Evolutionary conservation across 306 rosid species (phyloP), one percentile per base, ranked within the genome.

Genomic region (Cicer arietinum): DNA sequence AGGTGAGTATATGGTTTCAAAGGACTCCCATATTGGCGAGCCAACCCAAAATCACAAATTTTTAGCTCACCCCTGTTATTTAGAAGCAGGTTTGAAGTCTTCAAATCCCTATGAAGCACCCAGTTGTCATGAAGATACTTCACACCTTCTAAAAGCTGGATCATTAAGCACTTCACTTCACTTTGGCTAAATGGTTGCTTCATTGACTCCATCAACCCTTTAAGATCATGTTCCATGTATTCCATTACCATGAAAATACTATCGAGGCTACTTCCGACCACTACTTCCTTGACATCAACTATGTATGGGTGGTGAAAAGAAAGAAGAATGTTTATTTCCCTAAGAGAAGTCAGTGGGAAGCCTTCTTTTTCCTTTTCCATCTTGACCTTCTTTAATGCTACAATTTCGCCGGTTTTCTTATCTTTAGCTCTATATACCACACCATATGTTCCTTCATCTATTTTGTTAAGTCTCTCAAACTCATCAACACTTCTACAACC

Each of bases 201-300:
- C 90, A 92, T 95, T 75, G 99, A 82, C 86, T 95, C 99, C 99
- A 92, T 95, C 57, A 95, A 85, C 59, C 84, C 99, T 86, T 92
- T 95, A 43, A 95, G 97, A 77, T 95, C 99, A 84, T 95, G 99
- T 77, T 95, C 99, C 99, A 95, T 95, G 86, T 95, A 95, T 75
- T 95, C 99, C 99, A 95, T 95, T 77, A 88, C 99, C 99, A 95
- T 95, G 87, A 95, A 95, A 79, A 95, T 95, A 76, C 99, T 95
- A 85, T 95, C 99, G 18, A 95, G 96, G 83, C 90, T 92, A 87
- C 94, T 92, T 50, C 99, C 99, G 75, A 95, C 97, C 64, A 95
- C 99, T 69, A 95, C 99, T 90, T 95, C 99, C 78, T 95, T 95
- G 63, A 95, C 99, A 76, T 95, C 99, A 44, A 95, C 97, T 84